A percentile compares a stretch with the other conserved stretches of the same genome.
These are phyloP conservation scores for Tubosaeta sp. DNA, from an alignment of 768 basidiomycete genomes.

Conservation along the genomic window DNA sequence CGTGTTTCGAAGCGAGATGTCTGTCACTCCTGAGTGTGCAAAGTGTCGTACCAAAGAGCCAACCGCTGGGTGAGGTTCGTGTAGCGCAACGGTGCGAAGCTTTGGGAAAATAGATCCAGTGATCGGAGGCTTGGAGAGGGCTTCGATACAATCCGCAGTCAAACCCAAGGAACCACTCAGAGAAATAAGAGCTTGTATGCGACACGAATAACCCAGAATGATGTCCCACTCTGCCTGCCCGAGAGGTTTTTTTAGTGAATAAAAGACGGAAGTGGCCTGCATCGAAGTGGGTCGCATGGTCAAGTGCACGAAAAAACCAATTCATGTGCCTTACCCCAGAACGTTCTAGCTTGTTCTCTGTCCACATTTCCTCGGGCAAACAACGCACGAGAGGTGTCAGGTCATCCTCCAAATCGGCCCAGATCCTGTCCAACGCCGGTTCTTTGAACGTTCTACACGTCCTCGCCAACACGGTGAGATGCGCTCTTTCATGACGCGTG, in stretches of 20 bases:
- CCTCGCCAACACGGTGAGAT: slow-evolving; percentile 3
- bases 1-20: not conserved
- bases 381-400: slow-evolving; percentile 10
- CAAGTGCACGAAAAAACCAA: not conserved
- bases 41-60: slow-evolving; percentile 9
- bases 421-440: slow-evolving; percentile 9
- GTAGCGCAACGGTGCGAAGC: not conserved
- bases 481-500: not conserved
- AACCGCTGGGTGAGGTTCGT: not conserved
- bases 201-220: slow-evolving; percentile 7
- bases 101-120: slow-evolving; percentile 8
- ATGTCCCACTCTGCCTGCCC: slow-evolving; percentile 3
- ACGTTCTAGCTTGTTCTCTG: not conserved
- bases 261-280: not conserved
- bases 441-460: slow-evolving; percentile 15
- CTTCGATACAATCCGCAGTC: not conserved
- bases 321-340: slow-evolving; percentile 4
- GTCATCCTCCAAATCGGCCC: slow-evolving; percentile 5
- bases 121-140: not conserved
- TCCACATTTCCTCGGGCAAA: slow-evolving; percentile 2
- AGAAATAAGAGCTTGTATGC: slow-evolving; percentile 4
- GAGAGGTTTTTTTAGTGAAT: not conserved
- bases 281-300: no score
- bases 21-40: not conserved
- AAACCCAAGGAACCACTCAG: not conserved